Evolutionary conservation across 257 asterid genomes (phyloP).

Genomic region (Rauvolfia tetraphylla): DNA sequence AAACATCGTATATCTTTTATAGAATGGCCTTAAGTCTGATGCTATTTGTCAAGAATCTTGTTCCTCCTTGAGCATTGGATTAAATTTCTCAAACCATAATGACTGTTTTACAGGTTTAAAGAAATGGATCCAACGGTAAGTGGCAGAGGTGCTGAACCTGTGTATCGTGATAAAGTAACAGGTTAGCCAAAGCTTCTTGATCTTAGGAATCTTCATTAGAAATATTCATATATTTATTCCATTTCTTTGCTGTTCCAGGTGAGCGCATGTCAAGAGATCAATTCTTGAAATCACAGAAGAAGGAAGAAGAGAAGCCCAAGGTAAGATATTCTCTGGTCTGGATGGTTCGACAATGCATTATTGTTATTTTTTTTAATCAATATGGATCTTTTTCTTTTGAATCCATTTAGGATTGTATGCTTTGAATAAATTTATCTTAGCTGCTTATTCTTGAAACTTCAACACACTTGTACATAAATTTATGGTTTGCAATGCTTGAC

Average conservation of each 20-base stretch:
- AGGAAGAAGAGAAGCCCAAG: slow-evolving; percentile 85
- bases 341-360: background rate
- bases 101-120: slow-evolving; percentile 46
- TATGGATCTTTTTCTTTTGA: background rate
- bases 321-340: slow-evolving; percentile 27
- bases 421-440: too few relatives aligned
- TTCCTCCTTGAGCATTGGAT: background rate
- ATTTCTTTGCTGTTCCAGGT: slow-evolving; percentile 45
- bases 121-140: slow-evolving; percentile 77
- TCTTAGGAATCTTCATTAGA: slow-evolving; percentile 5
- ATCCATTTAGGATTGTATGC: background rate
- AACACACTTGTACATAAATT: background rate
- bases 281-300: slow-evolving; percentile 52
- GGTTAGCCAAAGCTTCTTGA: slow-evolving; percentile 36
- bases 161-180: slow-evolving; percentile 76
- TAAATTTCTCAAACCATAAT: background rate
- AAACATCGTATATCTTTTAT: too few relatives aligned
- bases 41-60: background rate
- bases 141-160: slow-evolving; percentile 73
- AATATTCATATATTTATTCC: slow-evolving; percentile 4
- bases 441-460: background rate
- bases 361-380: background rate
- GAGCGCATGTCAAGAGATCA: slow-evolving; percentile 81
- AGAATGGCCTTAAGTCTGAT: background rate
- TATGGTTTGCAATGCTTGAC: background rate